Evolutionary conservation across 768 basidiomycete genomes (phyloP).

Genomic region (Xanthoconium stramineum): DNA sequence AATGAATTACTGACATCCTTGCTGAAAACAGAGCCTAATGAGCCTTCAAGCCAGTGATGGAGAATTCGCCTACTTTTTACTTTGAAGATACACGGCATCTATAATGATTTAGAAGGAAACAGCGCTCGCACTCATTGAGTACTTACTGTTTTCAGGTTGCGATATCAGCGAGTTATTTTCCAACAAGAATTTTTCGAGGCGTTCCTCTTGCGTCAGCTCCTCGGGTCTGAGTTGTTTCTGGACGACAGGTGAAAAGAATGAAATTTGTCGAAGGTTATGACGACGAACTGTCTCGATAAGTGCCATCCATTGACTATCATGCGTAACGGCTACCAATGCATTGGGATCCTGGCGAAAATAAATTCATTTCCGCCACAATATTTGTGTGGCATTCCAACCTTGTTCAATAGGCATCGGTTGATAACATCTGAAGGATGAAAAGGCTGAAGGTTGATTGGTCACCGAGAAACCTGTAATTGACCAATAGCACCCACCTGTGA

Average conservation of each 20-base stretch:
- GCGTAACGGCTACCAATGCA: slow-evolving; percentile 6
- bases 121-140: background rate
- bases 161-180: background rate
- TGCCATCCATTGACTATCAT: slow-evolving; percentile 5
- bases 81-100: background rate
- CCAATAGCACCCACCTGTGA: slow-evolving; percentile 1
- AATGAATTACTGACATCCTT: background rate
- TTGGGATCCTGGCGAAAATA: background rate
- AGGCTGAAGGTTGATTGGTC: background rate
- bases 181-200: background rate
- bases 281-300: background rate
- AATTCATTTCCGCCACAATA: background rate
- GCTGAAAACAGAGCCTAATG: background rate
- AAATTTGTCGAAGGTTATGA: background rate
- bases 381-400: too few species aligned
- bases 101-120: background rate
- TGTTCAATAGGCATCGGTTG: background rate
- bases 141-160: background rate
- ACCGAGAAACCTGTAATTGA: background rate
- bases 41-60: background rate
- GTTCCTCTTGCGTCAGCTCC: background rate
- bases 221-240: background rate
- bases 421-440: slow-evolving; percentile 8
- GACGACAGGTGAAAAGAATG: background rate
- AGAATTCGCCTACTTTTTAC: background rate